Conservation (phyloP, 2,329 filamentous ascomycete genomes). For the Phaeosphaeriaceae sp. region DNA sequence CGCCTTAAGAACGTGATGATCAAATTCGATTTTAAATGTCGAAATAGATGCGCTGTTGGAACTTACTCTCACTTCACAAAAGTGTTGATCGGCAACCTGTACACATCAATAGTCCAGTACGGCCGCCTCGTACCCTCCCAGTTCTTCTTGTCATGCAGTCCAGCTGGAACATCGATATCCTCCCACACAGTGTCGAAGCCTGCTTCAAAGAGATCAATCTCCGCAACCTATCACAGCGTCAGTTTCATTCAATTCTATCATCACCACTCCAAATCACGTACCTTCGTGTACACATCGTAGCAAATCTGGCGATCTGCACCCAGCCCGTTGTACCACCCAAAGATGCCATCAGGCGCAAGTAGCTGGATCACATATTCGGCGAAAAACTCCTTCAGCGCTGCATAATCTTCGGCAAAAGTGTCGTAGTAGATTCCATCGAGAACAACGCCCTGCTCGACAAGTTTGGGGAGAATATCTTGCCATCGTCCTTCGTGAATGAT, state of each 20-base stretch:
- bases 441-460: conserved; percentile 71
- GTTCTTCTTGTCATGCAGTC: conserved; percentile 43
- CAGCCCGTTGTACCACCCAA: conserved; percentile 49
- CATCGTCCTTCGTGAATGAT: conserved; percentile 74
- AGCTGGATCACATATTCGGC: conserved; percentile 46
- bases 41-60: background rate
- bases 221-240: conserved; percentile 34
- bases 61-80: conserved; percentile 35
- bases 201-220: conserved; percentile 46
- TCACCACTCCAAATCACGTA: conserved; percentile 14
- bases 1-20: background rate
- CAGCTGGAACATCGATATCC: conserved; percentile 42
- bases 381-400: conserved; percentile 47
- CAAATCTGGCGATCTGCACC: conserved; percentile 49
- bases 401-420: conserved; percentile 48
- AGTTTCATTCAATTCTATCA: conserved; percentile 2
- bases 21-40: background rate
- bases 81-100: conserved; percentile 44
- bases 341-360: conserved; percentile 40
- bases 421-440: conserved; percentile 72
- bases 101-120: conserved; percentile 48
- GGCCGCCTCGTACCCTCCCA: conserved; percentile 46
- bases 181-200: conserved; percentile 48
- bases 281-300: conserved; percentile 50
- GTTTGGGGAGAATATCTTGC: conserved; percentile 77